Percentiles rank a stretch among this genome's conserved stretches.
Conservation (phyloP, 371 early-diverging fungal species). For the Chytridiales sp. region DNA sequence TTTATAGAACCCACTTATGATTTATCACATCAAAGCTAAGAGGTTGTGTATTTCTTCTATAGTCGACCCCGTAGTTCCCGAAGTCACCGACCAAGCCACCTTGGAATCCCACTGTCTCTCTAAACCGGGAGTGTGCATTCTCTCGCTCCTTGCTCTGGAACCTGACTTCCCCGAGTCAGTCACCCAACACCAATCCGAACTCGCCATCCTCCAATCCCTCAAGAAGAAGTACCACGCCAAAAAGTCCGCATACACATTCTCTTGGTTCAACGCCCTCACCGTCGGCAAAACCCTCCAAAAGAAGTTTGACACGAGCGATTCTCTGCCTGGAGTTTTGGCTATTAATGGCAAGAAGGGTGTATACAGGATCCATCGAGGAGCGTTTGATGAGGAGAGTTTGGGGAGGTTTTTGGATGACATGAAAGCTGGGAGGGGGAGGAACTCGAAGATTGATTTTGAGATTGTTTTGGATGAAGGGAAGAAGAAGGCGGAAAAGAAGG, state of each 20-base stretch:
- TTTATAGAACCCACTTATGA: neutral
- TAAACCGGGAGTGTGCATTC: conserved; percentile 54
- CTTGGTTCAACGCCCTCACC: conserved; percentile 67
- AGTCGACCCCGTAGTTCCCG: conserved; percentile 53
- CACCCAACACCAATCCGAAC: conserved; percentile 51
- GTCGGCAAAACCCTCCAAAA: conserved; percentile 54
- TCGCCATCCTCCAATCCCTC: conserved; percentile 46
- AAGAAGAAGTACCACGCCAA: conserved; percentile 38
- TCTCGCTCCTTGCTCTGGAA: conserved; percentile 64
- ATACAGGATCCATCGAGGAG: conserved; percentile 68
- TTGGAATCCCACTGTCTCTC: conserved; percentile 52
- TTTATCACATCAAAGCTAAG: conserved; percentile 12
- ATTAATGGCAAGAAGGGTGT: conserved; percentile 64
- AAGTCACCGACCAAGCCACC: conserved; percentile 45
- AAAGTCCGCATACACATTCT: conserved; percentile 44
- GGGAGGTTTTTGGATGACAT: conserved; percentile 39
- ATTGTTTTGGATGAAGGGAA: conserved; percentile 20
- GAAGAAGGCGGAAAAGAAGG: conserved; percentile 4
- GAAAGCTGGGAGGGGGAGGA: conserved; percentile 23
- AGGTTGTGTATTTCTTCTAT: conserved; percentile 4
- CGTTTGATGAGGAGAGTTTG: conserved; percentile 64
- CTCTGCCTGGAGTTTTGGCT: conserved; percentile 67
- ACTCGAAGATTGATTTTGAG: conserved; percentile 22
- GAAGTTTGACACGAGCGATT: conserved; percentile 67
- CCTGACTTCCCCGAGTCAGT: conserved; percentile 60